Evolutionary conservation across 176 grass and related monocot genomes (phyloP), one percentile per base, ranked within the genome.

Genomic region (Melocanna baccifera): DNA sequence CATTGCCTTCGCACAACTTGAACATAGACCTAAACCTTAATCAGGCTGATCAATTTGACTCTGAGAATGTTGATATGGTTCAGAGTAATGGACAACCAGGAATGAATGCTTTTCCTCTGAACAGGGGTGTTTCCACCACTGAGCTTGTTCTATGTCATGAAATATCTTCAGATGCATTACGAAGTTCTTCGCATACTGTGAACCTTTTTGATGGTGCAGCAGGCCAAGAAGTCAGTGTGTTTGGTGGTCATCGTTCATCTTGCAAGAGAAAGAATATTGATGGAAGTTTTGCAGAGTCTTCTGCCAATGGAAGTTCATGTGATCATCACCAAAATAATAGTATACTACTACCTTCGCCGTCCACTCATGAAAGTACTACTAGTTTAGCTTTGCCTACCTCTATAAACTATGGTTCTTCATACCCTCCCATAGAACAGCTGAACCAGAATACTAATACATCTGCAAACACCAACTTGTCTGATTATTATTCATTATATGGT

Each of bases 21-120:
- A 88, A 91, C 67, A 82, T 91, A 73, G 86, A 91, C 50, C 90
- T 91, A 22, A 91, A 91, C 22, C 14, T 91, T 62, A 85, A 85
- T 83, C 82, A 91, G 55, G 66, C n/a, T 85, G 90, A 91, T 88
- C 86, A 88, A 37, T 85, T 81, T 85, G 83, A 81, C 14, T 36
- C 29, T 0, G 86, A 88, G 41, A 76, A 78, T 86, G 40, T 80
- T 62, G 86, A 86, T 67, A 65, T 86, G 76, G 81, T 63, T 69
- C 68, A 69, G 26, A 62, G 42, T 39, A 84, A 62, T 63, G 69
- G 50, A 14, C 85, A 87, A 53, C 26, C 62, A 84, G 86, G 85
- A 46, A 45, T 67, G 67, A 62, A 62, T 80, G 65, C 19, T 84
- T 67, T 68, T 68, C 64, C 75, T 75, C 30, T 4, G 32, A 86